Evolutionary conservation across 2,329 filamentous ascomycete species (phyloP).

Genomic region (Aureobasidium sp.): DNA sequence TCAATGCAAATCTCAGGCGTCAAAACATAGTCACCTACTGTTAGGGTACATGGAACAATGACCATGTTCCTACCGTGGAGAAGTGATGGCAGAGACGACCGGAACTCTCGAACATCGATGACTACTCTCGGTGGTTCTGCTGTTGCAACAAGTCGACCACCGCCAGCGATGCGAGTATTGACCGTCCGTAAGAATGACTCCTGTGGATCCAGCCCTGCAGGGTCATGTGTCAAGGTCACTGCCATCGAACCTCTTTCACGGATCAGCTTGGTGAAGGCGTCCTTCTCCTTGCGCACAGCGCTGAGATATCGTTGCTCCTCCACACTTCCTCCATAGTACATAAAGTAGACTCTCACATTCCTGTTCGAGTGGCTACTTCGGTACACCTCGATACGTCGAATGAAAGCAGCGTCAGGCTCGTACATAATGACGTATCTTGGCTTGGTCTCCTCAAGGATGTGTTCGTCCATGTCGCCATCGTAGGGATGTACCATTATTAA

Average conservation of each 20-base stretch:
- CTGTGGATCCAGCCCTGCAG: constrained; percentile 67
- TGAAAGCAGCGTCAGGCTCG: constrained; percentile 90
- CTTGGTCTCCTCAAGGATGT: constrained; percentile 88
- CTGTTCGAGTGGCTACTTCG: constrained; percentile 85
- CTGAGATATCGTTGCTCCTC: constrained; percentile 18
- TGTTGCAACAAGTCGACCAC: constrained; percentile 74
- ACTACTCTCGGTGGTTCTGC: constrained; percentile 83
- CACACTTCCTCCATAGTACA: constrained; percentile 76
- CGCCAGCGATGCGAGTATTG: constrained; percentile 93
- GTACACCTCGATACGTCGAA: constrained; percentile 90
- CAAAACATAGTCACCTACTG: constrained; percentile 91
- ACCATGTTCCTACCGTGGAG: constrained; percentile 82
- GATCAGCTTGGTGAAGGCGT: constrained; percentile 90
- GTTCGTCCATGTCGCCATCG: constrained; percentile 91
- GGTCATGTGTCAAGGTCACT: constrained; percentile 68
- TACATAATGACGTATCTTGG: constrained; percentile 98
- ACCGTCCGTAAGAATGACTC: constrained; percentile 89
- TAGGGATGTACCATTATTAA: constrained; percentile 86
- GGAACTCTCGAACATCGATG: constrained; percentile 92
- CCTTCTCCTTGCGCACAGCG: constrained; percentile 70
- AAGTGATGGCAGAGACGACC: constrained; percentile 83
- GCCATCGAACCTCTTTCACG: constrained; percentile 92
- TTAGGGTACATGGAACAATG: constrained; percentile 89
- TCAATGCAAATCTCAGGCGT: constrained; percentile 88
- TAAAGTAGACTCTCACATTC: constrained; percentile 87